Conservation (phyloP, 2,329 filamentous ascomycete genomes). For the Thielaviopsis ethacetica region DNA sequence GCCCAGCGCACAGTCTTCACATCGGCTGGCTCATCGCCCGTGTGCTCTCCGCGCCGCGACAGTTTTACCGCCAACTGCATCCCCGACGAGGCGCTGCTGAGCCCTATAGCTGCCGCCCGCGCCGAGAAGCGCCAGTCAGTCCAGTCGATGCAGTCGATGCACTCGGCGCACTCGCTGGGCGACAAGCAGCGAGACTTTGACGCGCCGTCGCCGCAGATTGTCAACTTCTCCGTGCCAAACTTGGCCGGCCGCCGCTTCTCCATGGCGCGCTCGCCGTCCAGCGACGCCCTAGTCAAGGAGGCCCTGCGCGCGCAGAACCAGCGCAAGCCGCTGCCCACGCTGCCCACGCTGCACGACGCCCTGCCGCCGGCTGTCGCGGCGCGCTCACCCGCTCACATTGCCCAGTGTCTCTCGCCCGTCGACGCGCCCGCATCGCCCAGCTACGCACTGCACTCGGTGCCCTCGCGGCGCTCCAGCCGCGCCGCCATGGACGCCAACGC, state of each 20-base stretch:
- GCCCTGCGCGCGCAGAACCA: background rate
- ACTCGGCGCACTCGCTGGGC: too few relatives aligned
- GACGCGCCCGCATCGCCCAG: background rate
- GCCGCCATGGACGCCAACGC: background rate
- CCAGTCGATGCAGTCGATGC: constrained; percentile 27
- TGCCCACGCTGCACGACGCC: constrained; percentile 2
- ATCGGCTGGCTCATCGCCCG: constrained; percentile 40
- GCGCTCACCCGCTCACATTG: background rate
- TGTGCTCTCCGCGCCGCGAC: constrained; percentile 37
- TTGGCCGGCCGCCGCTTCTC: constrained; percentile 6
- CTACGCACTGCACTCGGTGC: background rate
- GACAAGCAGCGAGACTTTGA: too few relatives aligned
- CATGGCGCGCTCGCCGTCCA: constrained; percentile 5
- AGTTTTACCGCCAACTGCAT: constrained; percentile 26
- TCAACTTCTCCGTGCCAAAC: constrained; percentile 11
- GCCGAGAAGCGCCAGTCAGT: constrained; percentile 34
- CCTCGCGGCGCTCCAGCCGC: constrained; percentile 1
- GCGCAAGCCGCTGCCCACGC: constrained; percentile 5
- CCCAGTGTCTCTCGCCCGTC: background rate
- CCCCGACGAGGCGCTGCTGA: constrained; percentile 9
- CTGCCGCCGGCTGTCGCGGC: background rate
- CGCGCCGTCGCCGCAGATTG: too few relatives aligned
- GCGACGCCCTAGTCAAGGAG: constrained; percentile 7
- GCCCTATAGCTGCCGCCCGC: constrained; percentile 30
- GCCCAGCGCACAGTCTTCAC: constrained; percentile 44